phyloP scores from a whole-genome alignment of 192 early-diverging fungal genomes.

The Linnemannia elongata region DNA sequence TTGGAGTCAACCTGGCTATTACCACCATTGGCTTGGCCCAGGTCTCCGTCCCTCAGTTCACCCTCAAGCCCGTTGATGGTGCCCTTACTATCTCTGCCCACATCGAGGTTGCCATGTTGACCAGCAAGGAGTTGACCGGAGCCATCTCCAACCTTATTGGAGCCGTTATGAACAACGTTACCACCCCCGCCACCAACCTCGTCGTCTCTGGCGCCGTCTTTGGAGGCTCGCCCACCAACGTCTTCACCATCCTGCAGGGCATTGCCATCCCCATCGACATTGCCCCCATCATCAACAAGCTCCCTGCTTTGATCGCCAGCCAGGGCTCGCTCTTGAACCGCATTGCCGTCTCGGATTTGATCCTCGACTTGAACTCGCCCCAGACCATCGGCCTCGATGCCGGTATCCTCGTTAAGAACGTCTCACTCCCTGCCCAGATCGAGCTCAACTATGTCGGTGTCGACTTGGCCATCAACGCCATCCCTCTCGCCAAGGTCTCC shows the following conservation, averaged over 20 bases:
- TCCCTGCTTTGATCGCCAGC: constrained; percentile 18
- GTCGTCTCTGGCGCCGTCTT: constrained; percentile 41
- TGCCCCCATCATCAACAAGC: constrained; percentile 29
- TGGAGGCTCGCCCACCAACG: constrained; percentile 36
- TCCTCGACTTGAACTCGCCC: constrained; percentile 45
- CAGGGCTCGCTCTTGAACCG: constrained; percentile 20
- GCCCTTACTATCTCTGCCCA: constrained; percentile 25
- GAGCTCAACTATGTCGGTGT: constrained; percentile 48
- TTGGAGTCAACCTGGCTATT: constrained; percentile 37
- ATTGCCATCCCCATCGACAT: constrained; percentile 36
- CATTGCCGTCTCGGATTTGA: constrained; percentile 18
- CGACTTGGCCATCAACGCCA: constrained; percentile 25
- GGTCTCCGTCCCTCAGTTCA: constrained; percentile 28
- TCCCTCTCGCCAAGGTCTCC: constrained; percentile 28
- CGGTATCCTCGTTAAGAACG: constrained; percentile 35
- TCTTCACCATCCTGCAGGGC: constrained; percentile 41
- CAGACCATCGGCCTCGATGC: constrained; percentile 44
- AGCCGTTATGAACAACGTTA: constrained; percentile 13
- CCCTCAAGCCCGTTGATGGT: constrained; percentile 28
- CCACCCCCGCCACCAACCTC: constrained; percentile 20
- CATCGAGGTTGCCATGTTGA: constrained; percentile 19
- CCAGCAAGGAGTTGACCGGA: constrained; percentile 22
- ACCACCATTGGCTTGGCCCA: constrained; percentile 25
- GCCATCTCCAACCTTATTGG: constrained; percentile 18
- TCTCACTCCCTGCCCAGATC: constrained; percentile 46